Percentiles rank a stretch among this genome's conserved stretches.
phyloP scores from a whole-genome alignment of 1,284 basidiomycete species.

The Neolentinus lepideus region DNA sequence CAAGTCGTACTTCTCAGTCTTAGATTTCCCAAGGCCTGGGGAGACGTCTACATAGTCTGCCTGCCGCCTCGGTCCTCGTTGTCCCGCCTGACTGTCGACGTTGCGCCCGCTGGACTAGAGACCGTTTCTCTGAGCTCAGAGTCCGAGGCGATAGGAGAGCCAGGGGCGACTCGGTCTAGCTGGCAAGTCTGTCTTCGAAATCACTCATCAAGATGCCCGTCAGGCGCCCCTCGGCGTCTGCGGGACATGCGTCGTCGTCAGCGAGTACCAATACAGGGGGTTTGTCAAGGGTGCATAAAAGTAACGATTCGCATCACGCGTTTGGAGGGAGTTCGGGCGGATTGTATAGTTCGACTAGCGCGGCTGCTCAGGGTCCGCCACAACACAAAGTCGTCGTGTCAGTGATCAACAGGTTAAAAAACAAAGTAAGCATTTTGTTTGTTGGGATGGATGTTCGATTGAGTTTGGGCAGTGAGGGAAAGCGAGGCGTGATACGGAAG shows the following conservation, averaged over 20 bases:
- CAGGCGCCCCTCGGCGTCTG: slow-evolving; percentile 41
- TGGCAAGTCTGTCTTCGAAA: neutral
- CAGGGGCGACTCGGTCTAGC: neutral
- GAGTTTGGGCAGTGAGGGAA: no score
- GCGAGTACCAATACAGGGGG: slow-evolving; percentile 14
- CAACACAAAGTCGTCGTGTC: slow-evolving; percentile 69
- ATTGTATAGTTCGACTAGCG: slow-evolving; percentile 16
- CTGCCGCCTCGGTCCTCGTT: neutral
- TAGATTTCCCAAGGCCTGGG: neutral
- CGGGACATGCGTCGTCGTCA: slow-evolving; percentile 18
- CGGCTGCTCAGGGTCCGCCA: slow-evolving; percentile 24
- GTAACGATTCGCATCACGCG: slow-evolving; percentile 42
- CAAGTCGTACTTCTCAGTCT: neutral
- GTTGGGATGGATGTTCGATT: slow-evolving; percentile 9
- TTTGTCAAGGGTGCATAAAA: slow-evolving; percentile 33
- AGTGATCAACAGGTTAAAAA: slow-evolving; percentile 64
- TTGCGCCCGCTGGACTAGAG: no score
- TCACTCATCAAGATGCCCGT: slow-evolving; percentile 25
- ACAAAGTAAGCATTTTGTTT: slow-evolving; percentile 40
- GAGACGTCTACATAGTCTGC: neutral
- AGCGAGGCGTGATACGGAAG: no score
- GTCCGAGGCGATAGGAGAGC: neutral
- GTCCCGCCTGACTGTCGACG: neutral
- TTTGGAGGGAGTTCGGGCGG: slow-evolving; percentile 26
- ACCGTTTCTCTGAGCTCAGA: neutral